Evolutionary conservation across 2,329 filamentous ascomycete genomes (phyloP).

Genomic region (Alternaria gansuensis): DNA sequence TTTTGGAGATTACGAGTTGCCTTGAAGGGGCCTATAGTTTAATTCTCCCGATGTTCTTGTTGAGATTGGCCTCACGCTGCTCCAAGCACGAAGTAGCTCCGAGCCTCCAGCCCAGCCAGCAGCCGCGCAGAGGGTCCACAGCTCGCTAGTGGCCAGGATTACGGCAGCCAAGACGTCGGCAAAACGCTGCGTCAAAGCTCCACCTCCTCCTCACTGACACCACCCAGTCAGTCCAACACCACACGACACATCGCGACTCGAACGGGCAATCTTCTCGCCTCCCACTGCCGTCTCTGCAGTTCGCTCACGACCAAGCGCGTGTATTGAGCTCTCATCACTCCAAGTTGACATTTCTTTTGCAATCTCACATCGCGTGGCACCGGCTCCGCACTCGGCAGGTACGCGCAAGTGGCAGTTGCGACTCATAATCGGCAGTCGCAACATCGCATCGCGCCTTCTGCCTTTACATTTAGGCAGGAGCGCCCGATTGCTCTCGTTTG

Average conservation of each 20-base stretch:
- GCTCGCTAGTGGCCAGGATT: slow-evolving; percentile 18
- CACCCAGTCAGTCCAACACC: slow-evolving; percentile 30
- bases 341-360: slow-evolving; percentile 16
- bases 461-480: slow-evolving; percentile 28
- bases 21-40: not conserved
- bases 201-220: slow-evolving; percentile 43
- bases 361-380: slow-evolving; percentile 25
- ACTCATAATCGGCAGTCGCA: slow-evolving; percentile 32
- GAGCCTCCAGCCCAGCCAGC: slow-evolving; percentile 1
- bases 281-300: slow-evolving; percentile 21
- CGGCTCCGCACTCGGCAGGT: slow-evolving; percentile 28
- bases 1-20: not conserved
- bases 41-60: slow-evolving; percentile 8
- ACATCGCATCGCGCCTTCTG: slow-evolving; percentile 30
- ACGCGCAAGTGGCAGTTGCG: slow-evolving; percentile 37
- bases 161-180: slow-evolving; percentile 30
- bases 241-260: slow-evolving; percentile 41
- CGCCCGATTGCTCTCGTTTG: slow-evolving; percentile 30
- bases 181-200: slow-evolving; percentile 39
- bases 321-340: slow-evolving; percentile 15
- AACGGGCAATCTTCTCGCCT: slow-evolving; percentile 26
- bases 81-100: slow-evolving; percentile 15
- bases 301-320: slow-evolving; percentile 21
- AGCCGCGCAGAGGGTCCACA: slow-evolving; percentile 15
- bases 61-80: not conserved